Base-by-base conservation (phyloP, 2,329 filamentous ascomycete species). In the Trichophyton verrucosum region DNA sequence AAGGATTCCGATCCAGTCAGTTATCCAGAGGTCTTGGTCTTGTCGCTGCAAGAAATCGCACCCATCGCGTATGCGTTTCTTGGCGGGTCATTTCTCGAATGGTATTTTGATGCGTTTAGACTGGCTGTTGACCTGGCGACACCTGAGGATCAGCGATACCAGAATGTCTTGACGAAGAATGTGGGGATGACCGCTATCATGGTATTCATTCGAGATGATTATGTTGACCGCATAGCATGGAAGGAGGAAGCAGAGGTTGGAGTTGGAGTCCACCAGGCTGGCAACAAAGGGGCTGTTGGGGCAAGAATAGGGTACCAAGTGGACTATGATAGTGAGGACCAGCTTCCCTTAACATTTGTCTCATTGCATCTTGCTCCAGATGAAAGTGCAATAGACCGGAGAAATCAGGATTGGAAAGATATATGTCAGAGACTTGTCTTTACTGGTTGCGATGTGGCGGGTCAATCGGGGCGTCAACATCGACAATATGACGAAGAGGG, bases 201-300 rank as follows among this genome's bases (percentile, higher is more conserved):
- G 79, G 80, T 96, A 17, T 96, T 96, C 71, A 87, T 86, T 20
- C 84, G 84, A 61, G 80, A 86, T 2, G 75, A 80, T 49, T 68
- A 82, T 47, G 78, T 81, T 0, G 73, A 80, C 7, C 78, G 81
- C 24, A 77, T 96, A 58, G 76, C 77, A 59, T 78, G 82, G 68
- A 76, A 94, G n/a, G 82, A 89, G 65, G 85, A 83, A n/a, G 89
- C 87, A 1, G 88, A 88, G 59, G 86, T 91, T 1, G 91, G 94
- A 0, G 87, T 96, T 57, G 94, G 94, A 0, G 73, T 91, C 0
- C 86, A 85, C 61, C 87, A 92, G 57, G 94, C 96, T 87, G 94
- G 91, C 15, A 96, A 96, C 74, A 99, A 99, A 75, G 94, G 92
- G 33, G 92, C 91, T 2, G 87, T 95, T 0, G 94, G 87, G 0